Conservation (phyloP, 2,329 filamentous ascomycete species). For the Ophiostoma quercus region DNA sequence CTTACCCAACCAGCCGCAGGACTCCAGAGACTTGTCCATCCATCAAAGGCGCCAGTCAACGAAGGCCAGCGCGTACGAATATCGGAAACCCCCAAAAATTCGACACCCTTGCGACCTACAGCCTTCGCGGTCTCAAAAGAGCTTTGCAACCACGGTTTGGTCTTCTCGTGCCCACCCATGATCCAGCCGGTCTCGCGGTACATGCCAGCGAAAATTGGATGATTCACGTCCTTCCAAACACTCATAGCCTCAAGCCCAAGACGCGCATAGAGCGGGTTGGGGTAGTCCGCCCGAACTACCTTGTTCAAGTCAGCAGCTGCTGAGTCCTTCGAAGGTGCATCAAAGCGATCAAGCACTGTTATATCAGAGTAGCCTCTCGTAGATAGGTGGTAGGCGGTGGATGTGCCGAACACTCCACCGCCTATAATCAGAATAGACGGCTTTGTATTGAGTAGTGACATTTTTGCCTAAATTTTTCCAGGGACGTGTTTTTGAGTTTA, state of each 20-base stretch:
- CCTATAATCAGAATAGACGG: neutral
- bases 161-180: conserved; percentile 6
- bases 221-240: neutral
- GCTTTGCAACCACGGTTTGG: neutral
- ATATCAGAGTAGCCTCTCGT: neutral
- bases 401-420: neutral
- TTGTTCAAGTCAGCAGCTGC: neutral
- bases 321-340: neutral
- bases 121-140: neutral
- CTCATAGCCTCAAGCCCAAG: neutral
- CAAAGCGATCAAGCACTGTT: neutral
- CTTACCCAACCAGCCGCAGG: neutral
- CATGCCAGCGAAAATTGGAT: neutral
- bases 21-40: neutral
- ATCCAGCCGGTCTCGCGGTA: neutral
- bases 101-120: neutral
- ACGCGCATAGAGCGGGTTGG: neutral
- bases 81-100: neutral
- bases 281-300: neutral
- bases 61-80: neutral
- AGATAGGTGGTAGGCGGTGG: conserved; percentile 1
- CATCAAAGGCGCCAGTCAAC: neutral
- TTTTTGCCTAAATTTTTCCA: neutral
- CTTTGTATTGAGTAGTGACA: neutral
- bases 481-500: neutral